Evolutionary conservation across 257 asterid species (phyloP).

Genomic region (Nicotiana otophora): DNA sequence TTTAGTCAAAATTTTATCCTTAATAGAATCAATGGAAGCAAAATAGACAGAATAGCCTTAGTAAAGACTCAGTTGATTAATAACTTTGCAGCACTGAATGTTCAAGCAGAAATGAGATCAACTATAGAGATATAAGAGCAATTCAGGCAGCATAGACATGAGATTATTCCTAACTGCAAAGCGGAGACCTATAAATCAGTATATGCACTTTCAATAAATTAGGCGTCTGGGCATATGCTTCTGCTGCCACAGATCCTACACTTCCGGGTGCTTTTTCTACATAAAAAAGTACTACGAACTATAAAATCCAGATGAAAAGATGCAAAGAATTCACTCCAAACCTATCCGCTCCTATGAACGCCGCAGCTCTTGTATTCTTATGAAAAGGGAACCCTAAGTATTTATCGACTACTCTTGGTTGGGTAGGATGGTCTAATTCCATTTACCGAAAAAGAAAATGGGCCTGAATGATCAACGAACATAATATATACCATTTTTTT

Average conservation of each 20-base stretch:
- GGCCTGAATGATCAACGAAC: neutral
- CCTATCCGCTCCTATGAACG: too few species aligned
- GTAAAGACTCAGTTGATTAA: neutral
- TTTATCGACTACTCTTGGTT: neutral
- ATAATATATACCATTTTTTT: too few species aligned
- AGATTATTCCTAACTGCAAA: neutral
- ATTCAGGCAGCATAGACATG: neutral
- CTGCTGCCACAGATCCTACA: neutral
- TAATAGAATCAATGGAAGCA: neutral
- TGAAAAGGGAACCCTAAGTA: neutral
- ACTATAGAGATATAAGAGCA: neutral
- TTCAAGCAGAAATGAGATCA: neutral
- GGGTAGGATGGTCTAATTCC: neutral
- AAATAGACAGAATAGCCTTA: neutral
- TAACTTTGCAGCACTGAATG: too few species aligned
- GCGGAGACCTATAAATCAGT: neutral
- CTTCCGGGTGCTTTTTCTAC: neutral
- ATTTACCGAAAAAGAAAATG: neutral
- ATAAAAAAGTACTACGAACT: neutral
- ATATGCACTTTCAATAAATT: neutral
- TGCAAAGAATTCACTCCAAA: neutral
- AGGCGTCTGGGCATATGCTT: neutral
- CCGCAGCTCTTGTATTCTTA: neutral
- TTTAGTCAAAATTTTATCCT: neutral
- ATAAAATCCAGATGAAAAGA: neutral